phyloP scores from a whole-genome alignment of 768 basidiomycete genomes.

The Daedaleopsis sinensis region DNA sequence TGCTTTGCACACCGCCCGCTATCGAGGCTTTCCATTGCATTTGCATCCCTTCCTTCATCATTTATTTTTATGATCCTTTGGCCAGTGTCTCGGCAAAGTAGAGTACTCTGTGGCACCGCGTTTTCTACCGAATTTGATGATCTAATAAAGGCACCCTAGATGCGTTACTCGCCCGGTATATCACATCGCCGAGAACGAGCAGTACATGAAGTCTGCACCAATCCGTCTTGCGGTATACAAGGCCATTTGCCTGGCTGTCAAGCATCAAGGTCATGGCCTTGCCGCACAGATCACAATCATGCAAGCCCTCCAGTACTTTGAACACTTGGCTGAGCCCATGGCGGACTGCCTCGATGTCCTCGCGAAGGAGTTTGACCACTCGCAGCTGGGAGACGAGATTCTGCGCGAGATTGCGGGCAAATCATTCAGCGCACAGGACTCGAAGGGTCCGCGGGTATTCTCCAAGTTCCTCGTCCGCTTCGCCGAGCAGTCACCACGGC shows the following conservation, averaged over 20 bases:
- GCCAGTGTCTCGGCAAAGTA: background rate
- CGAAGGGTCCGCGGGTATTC: slow-evolving; percentile 85
- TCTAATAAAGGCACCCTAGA: slow-evolving; percentile 40
- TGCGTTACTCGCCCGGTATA: slow-evolving; percentile 90
- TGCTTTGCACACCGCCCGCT: too few species aligned
- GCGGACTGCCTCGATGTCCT: slow-evolving; percentile 85
- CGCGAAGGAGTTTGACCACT: slow-evolving; percentile 84
- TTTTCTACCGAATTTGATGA: background rate
- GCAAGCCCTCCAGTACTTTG: slow-evolving; percentile 90
- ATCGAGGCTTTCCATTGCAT: too few species aligned
- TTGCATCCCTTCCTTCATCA: background rate
- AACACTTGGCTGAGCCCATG: slow-evolving; percentile 93
- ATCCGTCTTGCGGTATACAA: slow-evolving; percentile 83
- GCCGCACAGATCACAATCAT: slow-evolving; percentile 90
- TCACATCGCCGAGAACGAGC: slow-evolving; percentile 82
- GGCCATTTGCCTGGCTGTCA: slow-evolving; percentile 89
- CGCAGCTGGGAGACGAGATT: slow-evolving; percentile 89
- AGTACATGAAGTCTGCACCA: slow-evolving; percentile 79
- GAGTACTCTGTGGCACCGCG: background rate
- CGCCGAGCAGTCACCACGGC: slow-evolving; percentile 76
- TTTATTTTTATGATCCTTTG: background rate
- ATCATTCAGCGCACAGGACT: slow-evolving; percentile 78
- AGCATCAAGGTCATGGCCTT: slow-evolving; percentile 83
- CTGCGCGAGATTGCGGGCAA: slow-evolving; percentile 85
- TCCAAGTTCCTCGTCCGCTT: slow-evolving; percentile 82